Percentiles rank a stretch among this genome's conserved stretches.
Conservation (phyloP, 2,329 filamentous ascomycete genomes). For the Teratosphaeria destructans region DNA sequence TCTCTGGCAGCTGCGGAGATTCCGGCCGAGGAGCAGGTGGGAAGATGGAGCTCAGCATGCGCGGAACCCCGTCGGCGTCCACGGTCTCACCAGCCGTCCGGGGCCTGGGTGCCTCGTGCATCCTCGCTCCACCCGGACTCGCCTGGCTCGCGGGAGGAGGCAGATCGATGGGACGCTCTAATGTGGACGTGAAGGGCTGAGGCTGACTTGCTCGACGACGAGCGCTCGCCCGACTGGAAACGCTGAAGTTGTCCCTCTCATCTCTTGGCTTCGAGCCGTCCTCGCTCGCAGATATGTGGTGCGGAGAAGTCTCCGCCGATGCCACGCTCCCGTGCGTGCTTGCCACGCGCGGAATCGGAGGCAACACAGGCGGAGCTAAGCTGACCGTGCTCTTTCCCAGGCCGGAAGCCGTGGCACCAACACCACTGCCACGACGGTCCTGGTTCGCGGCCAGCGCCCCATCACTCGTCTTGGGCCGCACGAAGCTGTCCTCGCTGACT, state of each 20-base stretch:
- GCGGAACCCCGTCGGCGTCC: background rate
- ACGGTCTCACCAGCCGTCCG: constrained; percentile 1
- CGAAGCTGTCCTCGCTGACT: constrained; percentile 5
- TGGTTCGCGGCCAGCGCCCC: constrained; percentile 1
- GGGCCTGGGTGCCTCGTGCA: constrained; percentile 16
- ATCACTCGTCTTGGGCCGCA: constrained; percentile 16
- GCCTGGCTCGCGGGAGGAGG: constrained; percentile 5
- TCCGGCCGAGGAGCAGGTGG: constrained; percentile 1
- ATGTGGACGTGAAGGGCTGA: background rate
- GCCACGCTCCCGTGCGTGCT: background rate
- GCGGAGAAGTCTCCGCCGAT: background rate
- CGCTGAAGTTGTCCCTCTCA: constrained; percentile 8
- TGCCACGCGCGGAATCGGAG: constrained; percentile 30
- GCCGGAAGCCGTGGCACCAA: background rate
- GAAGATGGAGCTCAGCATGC: background rate
- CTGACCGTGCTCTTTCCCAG: background rate
- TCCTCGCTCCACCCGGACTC: constrained; percentile 5
- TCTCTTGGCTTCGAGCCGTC: constrained; percentile 3
- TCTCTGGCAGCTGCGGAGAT: constrained; percentile 1
- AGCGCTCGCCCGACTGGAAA: constrained; percentile 2
- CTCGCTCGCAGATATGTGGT: background rate
- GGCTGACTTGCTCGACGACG: background rate
- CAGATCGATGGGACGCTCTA: constrained; percentile 8
- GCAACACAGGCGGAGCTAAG: constrained; percentile 35
- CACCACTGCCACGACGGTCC: background rate